Base-by-base conservation (phyloP, 768 basidiomycete species). In the Rhodosporidiobolus sp. region DNA sequence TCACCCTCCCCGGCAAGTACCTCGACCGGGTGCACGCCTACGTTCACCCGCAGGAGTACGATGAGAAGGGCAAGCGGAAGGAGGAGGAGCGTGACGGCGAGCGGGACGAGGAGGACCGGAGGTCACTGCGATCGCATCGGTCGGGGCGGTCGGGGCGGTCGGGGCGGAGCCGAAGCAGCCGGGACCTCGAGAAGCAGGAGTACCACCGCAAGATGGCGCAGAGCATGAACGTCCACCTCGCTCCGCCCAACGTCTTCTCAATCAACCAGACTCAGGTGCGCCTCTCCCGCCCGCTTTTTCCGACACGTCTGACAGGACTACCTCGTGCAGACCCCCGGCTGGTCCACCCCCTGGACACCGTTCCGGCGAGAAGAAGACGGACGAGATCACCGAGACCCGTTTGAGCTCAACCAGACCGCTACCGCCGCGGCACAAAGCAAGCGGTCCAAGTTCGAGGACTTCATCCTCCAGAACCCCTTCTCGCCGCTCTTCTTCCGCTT, bases 401-500 rank as follows among this genome's bases (percentile, higher is more conserved):
- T 76, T 72, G 65, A 73, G 46, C 45, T 68, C 19, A 50, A 53
- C 34, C 68, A 61, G 45, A 63, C 72, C 35, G 49, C 54, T 17
- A 46, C 63, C 0, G 60, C 63, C 0, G 60, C 63, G 4, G 48
- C 63, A 17, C 54, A 61, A 28, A 58, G 69, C 22, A 65, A 67
- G 30, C 71, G 56, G 19, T 70, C 61, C 0, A 57, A 54, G 14
- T 65, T 76, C 67, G 69, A 72, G 48, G n/a, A 43, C 35, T 75
- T 75, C 49, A 59, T 73, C 56, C 74, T 75, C 4, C 57, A 71
- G 38, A 70, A 75, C 71, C 66, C 70, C 19, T 76, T 74, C 60
- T 76, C 78, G 35, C 79, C 79, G 17, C 67, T 79, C 60, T 56
- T 94, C 50, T 91, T 93, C 80, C 89, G 92, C 64, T 85, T 91